Evolutionary conservation across 129 eudicot genomes (phyloP).

Genomic region (Helichrysum umbraculigerum): DNA sequence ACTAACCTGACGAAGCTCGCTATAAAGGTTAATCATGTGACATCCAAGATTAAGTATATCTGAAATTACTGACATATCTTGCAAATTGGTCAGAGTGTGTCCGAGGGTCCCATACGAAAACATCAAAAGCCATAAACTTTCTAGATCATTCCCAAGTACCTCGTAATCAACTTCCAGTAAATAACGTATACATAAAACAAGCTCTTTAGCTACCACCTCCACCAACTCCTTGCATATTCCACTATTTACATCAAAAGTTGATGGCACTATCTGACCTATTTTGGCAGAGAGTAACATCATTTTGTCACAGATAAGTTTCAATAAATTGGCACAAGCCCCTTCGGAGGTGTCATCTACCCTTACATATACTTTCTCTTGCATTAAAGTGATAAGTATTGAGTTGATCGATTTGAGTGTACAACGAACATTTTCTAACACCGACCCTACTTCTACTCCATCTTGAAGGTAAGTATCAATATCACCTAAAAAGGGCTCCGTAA

Average conservation of each 20-base stretch:
- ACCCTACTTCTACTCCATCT: conserved; percentile 38
- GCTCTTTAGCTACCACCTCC: conserved; percentile 53
- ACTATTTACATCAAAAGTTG: conserved; percentile 31
- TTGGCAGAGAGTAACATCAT: conserved; percentile 52
- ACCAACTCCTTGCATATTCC: conserved; percentile 35
- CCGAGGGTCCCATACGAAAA: conserved; percentile 59
- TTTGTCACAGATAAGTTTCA: conserved; percentile 49
- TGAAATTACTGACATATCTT: conserved; percentile 39
- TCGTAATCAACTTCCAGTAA: conserved; percentile 79
- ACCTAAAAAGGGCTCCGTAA: conserved; percentile 62
- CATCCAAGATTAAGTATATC: conserved; percentile 66
- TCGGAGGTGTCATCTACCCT: conserved; percentile 77
- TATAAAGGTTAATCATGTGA: conserved; percentile 61
- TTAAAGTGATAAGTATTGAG: conserved; percentile 45
- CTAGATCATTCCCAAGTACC: conserved; percentile 78
- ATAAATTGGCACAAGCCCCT: conserved; percentile 80
- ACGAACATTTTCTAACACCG: conserved; percentile 36
- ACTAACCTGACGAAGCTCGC: conserved; percentile 98
- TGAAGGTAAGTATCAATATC: conserved; percentile 47
- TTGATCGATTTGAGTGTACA: conserved; percentile 55
- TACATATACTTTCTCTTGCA: conserved; percentile 57
- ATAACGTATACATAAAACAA: conserved; percentile 47
- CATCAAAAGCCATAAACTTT: conserved; percentile 75
- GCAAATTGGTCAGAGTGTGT: conserved; percentile 34
- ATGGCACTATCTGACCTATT: conserved; percentile 38